Base-by-base conservation (phyloP, 352 stramenopile genomes). In the Globisporangium spinosum region DNA sequence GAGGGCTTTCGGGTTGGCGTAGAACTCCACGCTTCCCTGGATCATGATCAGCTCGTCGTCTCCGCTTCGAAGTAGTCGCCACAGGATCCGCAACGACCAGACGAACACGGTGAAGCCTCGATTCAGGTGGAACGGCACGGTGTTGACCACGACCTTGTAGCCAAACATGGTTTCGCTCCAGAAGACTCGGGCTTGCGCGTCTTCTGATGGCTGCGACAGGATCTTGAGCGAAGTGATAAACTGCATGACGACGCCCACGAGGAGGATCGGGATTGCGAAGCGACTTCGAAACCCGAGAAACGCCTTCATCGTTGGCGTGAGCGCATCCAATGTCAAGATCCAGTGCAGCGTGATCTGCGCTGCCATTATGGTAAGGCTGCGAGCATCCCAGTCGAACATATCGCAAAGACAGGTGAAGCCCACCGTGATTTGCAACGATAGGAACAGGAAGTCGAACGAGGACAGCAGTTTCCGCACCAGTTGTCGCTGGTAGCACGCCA, bases 401-500 rank as follows among this genome's bases (percentile, higher is more conserved):
- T 71, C 65, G 7, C 64, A 67, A 9, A 75, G 45, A 12, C 61
- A 72, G n/a, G 67, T 25, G 25, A 64, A 35, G n/a, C 62, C 40
- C 8, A 59, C 32, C 2, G 54, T 62, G 29, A 79, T 38, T 55
- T 79, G 73, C 20, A 70, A n/a, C 22, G 73, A 73, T 15, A 75
- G 25, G 49, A 73, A 79, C 0, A 65, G 55, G 22, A 77, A 75
- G 66, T 79, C 70, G 60, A 79, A 79, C 22, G 68, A 74, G 4
- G 35, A 64, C 4, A 64, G 15, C 20, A 64, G 7, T 15, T 40
- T n/a, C 35, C 15, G 8, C 6, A 64, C 1, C 23, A 64, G 8
- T 38, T 64, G 35, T 9, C n/a, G 58, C 35, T 64, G 27, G 35
- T 64, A 64, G 22, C 32, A 51, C 20, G 17, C 25, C 3, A 51